Conservation (phyloP, 1,284 basidiomycete genomes). For the Afroboletus lepidellus region DNA sequence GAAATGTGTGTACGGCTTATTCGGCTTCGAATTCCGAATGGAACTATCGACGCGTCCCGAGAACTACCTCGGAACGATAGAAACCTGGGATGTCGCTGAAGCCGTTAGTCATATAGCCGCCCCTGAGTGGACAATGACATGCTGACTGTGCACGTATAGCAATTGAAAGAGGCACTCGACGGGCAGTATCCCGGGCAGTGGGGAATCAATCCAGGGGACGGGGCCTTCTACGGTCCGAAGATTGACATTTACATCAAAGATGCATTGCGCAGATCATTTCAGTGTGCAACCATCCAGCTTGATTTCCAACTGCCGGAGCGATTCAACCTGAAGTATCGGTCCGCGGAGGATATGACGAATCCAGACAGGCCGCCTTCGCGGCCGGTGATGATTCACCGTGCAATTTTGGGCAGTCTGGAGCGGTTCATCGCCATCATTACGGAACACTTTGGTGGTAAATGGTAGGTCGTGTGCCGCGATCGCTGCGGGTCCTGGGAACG, state of each 20-base stretch:
- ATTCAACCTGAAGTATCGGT: conserved; percentile 89
- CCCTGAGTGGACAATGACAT: background rate
- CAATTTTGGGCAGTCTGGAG: conserved; percentile 93
- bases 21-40: conserved; percentile 95
- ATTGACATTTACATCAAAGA: conserved; percentile 98
- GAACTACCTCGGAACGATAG: conserved; percentile 88
- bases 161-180: conserved; percentile 85
- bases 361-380: conserved; percentile 63
- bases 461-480: conserved; percentile 47
- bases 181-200: conserved; percentile 88
- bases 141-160: conserved; percentile 44
- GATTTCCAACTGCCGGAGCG: conserved; percentile 99
- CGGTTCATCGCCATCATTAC: conserved; percentile 97
- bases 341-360: conserved; percentile 54
- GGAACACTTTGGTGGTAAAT: conserved; percentile 97
- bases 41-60: conserved; percentile 96
- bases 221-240: conserved; percentile 96
- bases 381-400: conserved; percentile 98
- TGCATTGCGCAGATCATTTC: conserved; percentile 90
- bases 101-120: conserved; percentile 43
- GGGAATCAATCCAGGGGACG: conserved; percentile 92
- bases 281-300: conserved; percentile 98
- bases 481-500: conserved; percentile 1
- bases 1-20: conserved; percentile 91
- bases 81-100: conserved; percentile 90